These are phyloP conservation scores for Trichoderma orchidacearum DNA, from an alignment of 495 filamentous ascomycete species.

Conservation along the genomic window DNA sequence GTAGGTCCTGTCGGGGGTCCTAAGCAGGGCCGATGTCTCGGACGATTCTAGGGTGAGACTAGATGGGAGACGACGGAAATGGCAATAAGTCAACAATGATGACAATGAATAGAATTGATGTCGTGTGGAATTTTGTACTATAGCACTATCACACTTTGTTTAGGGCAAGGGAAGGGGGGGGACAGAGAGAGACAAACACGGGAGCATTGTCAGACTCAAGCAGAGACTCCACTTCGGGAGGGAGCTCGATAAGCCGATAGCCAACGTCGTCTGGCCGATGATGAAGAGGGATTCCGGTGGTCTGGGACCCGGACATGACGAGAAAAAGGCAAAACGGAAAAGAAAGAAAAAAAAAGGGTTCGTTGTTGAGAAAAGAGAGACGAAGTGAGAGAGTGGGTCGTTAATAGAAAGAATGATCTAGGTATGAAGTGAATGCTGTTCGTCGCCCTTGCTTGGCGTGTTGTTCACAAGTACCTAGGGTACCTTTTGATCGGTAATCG, in stretches of 20 bases:
- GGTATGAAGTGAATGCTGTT: too few species aligned
- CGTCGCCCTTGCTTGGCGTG: too few species aligned
- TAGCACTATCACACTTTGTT: background rate
- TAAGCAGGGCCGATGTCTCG: conserved; percentile 57
- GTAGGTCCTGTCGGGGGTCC: conserved; percentile 55
- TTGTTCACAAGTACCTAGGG: too few species aligned
- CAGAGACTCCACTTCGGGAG: conserved; percentile 54
- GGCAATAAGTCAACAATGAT: too few species aligned
- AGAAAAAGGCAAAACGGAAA: background rate
- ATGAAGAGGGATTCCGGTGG: conserved; percentile 48
- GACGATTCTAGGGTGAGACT: conserved; percentile 58
- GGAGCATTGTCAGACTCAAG: conserved; percentile 48
- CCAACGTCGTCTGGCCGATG: conserved; percentile 44
- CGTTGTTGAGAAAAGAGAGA: too few species aligned
- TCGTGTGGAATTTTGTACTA: too few species aligned
- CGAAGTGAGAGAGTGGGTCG: too few species aligned
- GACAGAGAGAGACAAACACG: conserved; percentile 28
- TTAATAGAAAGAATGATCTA: too few species aligned
- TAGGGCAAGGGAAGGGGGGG: background rate
- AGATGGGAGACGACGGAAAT: background rate
- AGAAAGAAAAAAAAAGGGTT: too few species aligned
- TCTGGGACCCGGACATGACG: conserved; percentile 43
- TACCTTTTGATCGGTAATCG: too few species aligned
- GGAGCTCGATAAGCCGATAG: conserved; percentile 71
- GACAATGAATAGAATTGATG: too few species aligned